Conservation (phyloP, 2,329 filamentous ascomycete species). For the Orbilia ellipsospora region DNA sequence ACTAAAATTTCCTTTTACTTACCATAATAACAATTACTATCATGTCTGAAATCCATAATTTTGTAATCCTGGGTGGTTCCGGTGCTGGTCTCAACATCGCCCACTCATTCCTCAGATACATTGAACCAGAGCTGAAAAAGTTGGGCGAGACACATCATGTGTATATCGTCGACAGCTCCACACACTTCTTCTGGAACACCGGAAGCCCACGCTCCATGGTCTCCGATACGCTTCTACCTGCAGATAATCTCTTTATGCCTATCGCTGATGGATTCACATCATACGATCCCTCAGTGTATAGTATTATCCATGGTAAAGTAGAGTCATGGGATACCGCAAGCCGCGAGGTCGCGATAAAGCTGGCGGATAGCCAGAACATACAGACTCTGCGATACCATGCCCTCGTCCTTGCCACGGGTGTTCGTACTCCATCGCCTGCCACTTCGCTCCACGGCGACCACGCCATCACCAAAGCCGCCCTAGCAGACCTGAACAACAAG, state of each 20-base stretch:
- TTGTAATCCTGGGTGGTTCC: slow-evolving; percentile 69
- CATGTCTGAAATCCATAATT: slow-evolving; percentile 62
- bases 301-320: slow-evolving; percentile 64
- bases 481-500: slow-evolving; percentile 63
- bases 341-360: too few relatives aligned
- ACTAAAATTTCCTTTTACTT: too few relatives aligned
- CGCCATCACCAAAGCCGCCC: slow-evolving; percentile 60
- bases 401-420: too few relatives aligned
- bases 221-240: slow-evolving; percentile 64
- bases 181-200: slow-evolving; percentile 64
- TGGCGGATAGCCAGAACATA: too few relatives aligned
- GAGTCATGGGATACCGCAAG: slow-evolving; percentile 58
- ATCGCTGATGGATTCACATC: slow-evolving; percentile 63
- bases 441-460: slow-evolving; percentile 29
- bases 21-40: too few relatives aligned
- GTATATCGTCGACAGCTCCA: slow-evolving; percentile 64
- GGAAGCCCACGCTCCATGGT: slow-evolving; percentile 66
- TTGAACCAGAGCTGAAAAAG: slow-evolving; percentile 64
- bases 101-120: slow-evolving; percentile 69
- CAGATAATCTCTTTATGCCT: slow-evolving; percentile 65
- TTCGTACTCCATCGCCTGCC: slow-evolving; percentile 62
- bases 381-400: too few relatives aligned
- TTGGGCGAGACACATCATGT: slow-evolving; percentile 62
- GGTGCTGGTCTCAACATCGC: slow-evolving; percentile 67
- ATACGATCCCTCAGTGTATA: slow-evolving; percentile 62